Evolutionary conservation across 495 filamentous ascomycete species (phyloP).

Genomic region (Margaritispora aquatica): DNA sequence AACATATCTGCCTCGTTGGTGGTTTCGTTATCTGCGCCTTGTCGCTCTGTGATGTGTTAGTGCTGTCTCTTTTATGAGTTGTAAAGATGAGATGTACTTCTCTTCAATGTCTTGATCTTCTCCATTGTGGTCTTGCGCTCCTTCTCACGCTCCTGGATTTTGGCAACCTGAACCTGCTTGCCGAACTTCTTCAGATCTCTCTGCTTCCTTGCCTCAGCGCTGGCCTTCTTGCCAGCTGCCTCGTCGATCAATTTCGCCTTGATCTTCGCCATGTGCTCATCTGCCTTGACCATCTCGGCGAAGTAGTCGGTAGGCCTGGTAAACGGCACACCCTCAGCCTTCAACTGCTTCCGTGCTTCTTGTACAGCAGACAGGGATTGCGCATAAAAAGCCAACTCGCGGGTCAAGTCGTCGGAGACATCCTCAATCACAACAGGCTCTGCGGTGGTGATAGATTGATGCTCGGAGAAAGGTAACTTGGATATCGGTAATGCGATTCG

Average conservation of each 20-base stretch:
- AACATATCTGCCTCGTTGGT: constrained; percentile 85
- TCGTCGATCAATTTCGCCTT: constrained; percentile 90
- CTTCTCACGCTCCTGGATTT: constrained; percentile 87
- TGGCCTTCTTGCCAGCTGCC: constrained; percentile 85
- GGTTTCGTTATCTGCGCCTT: constrained; percentile 51
- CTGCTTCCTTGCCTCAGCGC: constrained; percentile 83
- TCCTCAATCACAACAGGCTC: constrained; percentile 50
- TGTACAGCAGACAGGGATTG: constrained; percentile 77
- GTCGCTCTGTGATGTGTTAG: constrained; percentile 59
- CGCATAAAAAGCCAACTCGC: constrained; percentile 90
- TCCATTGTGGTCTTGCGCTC: constrained; percentile 86
- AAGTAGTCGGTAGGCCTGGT: constrained; percentile 91
- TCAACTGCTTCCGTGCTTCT: constrained; percentile 62
- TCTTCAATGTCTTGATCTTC: constrained; percentile 88
- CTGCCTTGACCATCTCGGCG: constrained; percentile 96
- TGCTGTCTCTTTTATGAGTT: neutral
- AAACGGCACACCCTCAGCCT: constrained; percentile 78
- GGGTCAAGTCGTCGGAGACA: constrained; percentile 78
- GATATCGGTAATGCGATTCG: constrained; percentile 64
- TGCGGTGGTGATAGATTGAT: constrained; percentile 47
- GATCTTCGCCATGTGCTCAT: constrained; percentile 96
- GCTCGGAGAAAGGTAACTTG: constrained; percentile 46
- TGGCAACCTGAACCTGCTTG: constrained; percentile 96
- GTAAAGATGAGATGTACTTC: constrained; percentile 55
- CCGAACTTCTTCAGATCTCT: constrained; percentile 98